These are phyloP conservation scores for Apostasia shenzhenica DNA, from an alignment of 106 monocot genomes.

Conservation along the genomic window DNA sequence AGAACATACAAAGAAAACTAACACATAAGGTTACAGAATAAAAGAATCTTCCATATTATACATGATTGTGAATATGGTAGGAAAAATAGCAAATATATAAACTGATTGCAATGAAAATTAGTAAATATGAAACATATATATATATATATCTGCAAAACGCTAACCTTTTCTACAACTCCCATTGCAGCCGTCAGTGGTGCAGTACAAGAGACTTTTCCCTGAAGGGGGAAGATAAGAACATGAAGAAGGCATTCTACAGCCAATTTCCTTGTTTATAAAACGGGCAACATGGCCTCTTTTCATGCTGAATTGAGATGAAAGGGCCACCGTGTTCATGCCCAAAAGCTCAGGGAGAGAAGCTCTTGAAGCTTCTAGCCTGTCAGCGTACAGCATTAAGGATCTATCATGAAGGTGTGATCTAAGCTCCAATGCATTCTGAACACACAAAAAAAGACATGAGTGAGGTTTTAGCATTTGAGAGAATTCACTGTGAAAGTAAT, in stretches of 20 bases:
- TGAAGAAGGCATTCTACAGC: background rate
- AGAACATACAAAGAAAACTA: no score
- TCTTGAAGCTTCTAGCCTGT: slow-evolving; percentile 31
- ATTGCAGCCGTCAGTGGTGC: slow-evolving; percentile 2
- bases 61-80: no score
- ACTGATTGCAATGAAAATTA: no score
- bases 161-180: no score
- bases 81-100: no score
- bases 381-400: slow-evolving; percentile 39
- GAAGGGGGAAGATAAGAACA: slow-evolving; percentile 10
- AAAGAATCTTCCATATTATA: no score
- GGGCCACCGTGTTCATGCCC: slow-evolving; percentile 12
- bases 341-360: slow-evolving; percentile 25
- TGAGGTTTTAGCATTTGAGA: no score
- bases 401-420: slow-evolving; percentile 43
- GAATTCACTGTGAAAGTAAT: no score
- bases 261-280: slow-evolving; percentile 16
- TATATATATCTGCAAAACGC: no score
- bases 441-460: no score
- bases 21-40: no score
- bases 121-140: no score
- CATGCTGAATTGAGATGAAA: slow-evolving; percentile 34
- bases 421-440: slow-evolving; percentile 33
- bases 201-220: slow-evolving; percentile 7
- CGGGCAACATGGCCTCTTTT: slow-evolving; percentile 29